Percentiles rank a stretch among this genome's conserved stretches.
phyloP scores from a whole-genome alignment of 192 early-diverging fungal species.

The Gonapodya prolifera region DNA sequence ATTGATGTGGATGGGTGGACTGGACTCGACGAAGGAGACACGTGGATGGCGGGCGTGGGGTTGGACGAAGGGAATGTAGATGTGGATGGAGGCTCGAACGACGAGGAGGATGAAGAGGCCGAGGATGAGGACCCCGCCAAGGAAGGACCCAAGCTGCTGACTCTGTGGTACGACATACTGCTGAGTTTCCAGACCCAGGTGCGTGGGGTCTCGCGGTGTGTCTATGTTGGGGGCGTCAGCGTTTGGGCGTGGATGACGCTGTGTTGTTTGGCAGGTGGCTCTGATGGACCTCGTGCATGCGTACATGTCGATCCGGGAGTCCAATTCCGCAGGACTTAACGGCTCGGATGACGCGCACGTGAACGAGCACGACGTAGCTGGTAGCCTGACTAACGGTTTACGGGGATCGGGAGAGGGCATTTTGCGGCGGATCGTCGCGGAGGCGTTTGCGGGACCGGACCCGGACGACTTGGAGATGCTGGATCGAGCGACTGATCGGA shows the following conservation, averaged over 20 bases:
- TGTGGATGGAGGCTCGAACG: background rate
- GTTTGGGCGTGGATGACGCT: too few relatives aligned
- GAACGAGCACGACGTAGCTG: too few relatives aligned
- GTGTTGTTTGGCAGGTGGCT: too few relatives aligned
- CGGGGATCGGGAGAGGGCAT: too few relatives aligned
- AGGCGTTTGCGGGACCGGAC: background rate
- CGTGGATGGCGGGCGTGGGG: background rate
- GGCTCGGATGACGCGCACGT: too few relatives aligned
- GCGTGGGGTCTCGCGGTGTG: too few relatives aligned
- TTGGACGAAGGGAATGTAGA: background rate
- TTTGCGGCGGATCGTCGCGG: background rate
- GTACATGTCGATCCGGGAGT: too few relatives aligned
- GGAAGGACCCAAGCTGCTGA: background rate
- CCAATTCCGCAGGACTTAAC: too few relatives aligned
- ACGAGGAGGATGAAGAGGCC: background rate
- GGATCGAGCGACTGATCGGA: background rate
- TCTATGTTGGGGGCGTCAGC: too few relatives aligned
- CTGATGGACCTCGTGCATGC: too few relatives aligned
- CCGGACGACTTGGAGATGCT: background rate
- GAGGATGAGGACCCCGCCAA: background rate
- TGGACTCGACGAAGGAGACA: background rate
- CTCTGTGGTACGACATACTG: background rate
- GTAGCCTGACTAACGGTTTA: too few relatives aligned
- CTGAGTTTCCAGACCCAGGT: background rate
- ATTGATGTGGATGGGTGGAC: background rate